phyloP scores from a whole-genome alignment of 768 basidiomycete genomes.

The Termitomyces sp. region DNA sequence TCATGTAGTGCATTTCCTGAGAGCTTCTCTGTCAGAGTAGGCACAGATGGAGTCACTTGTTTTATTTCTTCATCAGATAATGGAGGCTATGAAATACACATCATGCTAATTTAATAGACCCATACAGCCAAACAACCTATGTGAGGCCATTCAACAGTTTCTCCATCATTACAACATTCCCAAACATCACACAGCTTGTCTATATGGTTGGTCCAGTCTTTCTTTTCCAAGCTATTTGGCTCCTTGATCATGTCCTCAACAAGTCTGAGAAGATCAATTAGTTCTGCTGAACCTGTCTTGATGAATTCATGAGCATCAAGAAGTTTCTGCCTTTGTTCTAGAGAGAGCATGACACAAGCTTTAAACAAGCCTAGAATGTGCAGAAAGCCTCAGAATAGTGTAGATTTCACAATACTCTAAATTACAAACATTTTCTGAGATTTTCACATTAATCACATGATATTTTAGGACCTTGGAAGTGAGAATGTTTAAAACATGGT shows the following conservation, averaged over 20 bases:
- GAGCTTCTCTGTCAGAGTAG: not conserved
- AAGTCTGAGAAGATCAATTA: not conserved
- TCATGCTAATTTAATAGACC: not conserved
- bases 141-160: not conserved
- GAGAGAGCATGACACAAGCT: too few species aligned
- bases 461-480: too few species aligned
- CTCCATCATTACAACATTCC: not conserved
- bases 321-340: too few species aligned
- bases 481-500: too few species aligned
- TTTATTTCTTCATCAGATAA: not conserved
- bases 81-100: too few species aligned
- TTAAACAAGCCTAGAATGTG: too few species aligned
- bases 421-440: too few species aligned
- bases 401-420: too few species aligned
- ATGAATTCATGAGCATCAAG: not conserved
- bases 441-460: too few species aligned
- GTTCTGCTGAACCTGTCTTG: not conserved
- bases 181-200: too few species aligned
- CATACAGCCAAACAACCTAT: too few species aligned
- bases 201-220: not conserved
- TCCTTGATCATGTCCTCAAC: not conserved
- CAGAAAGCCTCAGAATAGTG: too few species aligned
- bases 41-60: not conserved
- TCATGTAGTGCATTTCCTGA: not conserved
- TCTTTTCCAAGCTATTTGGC: not conserved